A percentile compares a stretch with the other conserved stretches of the same genome.
Evolutionary conservation across 257 asterid genomes (phyloP).

Genomic region (Nicotiana knightiana): DNA sequence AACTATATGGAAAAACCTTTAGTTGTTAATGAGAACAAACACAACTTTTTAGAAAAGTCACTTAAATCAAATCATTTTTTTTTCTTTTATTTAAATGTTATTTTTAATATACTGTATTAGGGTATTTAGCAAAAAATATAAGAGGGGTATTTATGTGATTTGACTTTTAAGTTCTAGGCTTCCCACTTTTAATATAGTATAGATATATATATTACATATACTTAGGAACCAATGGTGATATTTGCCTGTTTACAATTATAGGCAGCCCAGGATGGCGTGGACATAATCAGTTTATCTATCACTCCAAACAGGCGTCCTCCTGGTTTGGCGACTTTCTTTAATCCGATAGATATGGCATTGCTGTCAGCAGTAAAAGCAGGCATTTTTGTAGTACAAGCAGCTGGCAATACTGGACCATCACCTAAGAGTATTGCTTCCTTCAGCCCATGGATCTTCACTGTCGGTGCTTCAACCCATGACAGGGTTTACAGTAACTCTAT

Average conservation of each 20-base stretch:
- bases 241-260: conserved; percentile 21
- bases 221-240: neutral
- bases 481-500: conserved; percentile 76
- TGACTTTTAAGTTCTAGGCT: too few species aligned
- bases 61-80: too few species aligned
- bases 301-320: conserved; percentile 99
- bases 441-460: conserved; percentile 97
- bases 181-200: too few species aligned
- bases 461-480: conserved; percentile 94
- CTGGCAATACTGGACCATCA: conserved; percentile 98
- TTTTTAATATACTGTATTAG: too few species aligned
- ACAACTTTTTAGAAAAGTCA: too few species aligned
- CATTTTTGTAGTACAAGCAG: conserved; percentile 93
- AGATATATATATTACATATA: too few species aligned
- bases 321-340: conserved; percentile 93
- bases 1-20: too few species aligned
- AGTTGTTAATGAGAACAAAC: too few species aligned
- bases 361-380: conserved; percentile 82
- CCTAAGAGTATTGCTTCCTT: conserved; percentile 85
- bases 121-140: too few species aligned
- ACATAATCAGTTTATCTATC: conserved; percentile 86
- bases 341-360: conserved; percentile 98
- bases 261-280: conserved; percentile 98
- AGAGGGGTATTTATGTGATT: too few species aligned
- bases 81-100: too few species aligned